Evolutionary conservation across 805 yeast genomes (phyloP).

Genomic region (Yamadazyma phyllophila): DNA sequence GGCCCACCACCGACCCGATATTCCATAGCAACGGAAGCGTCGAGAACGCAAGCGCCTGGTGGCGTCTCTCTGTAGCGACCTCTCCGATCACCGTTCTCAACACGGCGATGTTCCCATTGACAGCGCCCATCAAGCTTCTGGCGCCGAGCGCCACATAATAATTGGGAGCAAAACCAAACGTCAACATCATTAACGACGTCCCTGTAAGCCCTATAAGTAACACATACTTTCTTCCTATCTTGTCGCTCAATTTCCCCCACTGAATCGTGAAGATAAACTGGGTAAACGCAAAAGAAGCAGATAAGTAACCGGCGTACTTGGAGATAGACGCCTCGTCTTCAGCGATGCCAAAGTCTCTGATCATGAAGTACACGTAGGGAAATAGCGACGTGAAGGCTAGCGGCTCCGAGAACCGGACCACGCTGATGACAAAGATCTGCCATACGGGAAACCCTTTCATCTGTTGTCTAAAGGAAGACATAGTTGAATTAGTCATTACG

Average conservation of each 20-base stretch:
- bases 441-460: constrained; percentile 55
- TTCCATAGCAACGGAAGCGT: constrained; percentile 62
- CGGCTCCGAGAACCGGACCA: constrained; percentile 59
- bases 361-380: constrained; percentile 65
- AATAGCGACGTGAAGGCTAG: constrained; percentile 62
- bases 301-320: constrained; percentile 59
- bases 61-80: constrained; percentile 51
- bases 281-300: constrained; percentile 60
- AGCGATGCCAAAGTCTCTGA: constrained; percentile 52
- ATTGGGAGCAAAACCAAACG: constrained; percentile 54
- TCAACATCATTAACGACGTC: constrained; percentile 44
- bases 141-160: constrained; percentile 53
- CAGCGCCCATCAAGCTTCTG: constrained; percentile 51
- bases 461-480: constrained; percentile 41
- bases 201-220: constrained; percentile 53
- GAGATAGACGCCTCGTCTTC: constrained; percentile 52
- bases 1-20: constrained; percentile 60
- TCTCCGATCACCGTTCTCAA: constrained; percentile 63
- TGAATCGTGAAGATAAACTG: constrained; percentile 57
- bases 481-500: neutral
- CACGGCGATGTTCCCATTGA: constrained; percentile 68
- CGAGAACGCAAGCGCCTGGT: constrained; percentile 62
- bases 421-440: constrained; percentile 40
- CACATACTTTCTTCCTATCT: constrained; percentile 55
- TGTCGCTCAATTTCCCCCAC: constrained; percentile 60